Evolutionary conservation across 2,329 filamentous ascomycete genomes (phyloP).

Genomic region (Leptosphaerulina australis): DNA sequence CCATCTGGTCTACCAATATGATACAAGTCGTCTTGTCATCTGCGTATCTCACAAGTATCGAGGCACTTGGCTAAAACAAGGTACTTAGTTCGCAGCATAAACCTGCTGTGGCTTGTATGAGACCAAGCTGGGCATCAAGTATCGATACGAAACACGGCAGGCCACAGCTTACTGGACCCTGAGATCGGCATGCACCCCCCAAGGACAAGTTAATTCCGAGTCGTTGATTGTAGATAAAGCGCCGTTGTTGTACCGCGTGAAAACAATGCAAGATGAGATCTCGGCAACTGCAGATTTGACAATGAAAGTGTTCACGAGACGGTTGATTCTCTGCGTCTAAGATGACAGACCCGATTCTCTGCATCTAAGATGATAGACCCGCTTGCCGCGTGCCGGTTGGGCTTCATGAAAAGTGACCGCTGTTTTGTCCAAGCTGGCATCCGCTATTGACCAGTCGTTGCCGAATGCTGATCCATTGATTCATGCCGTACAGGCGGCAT

Average conservation of each 20-base stretch:
- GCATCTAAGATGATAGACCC: not conserved
- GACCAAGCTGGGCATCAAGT: conserved; percentile 14
- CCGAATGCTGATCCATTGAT: conserved; percentile 8
- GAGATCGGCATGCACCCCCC: conserved; percentile 1
- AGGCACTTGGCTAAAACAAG: conserved; percentile 4
- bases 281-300: not conserved
- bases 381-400: conserved; percentile 14
- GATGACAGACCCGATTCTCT: not conserved
- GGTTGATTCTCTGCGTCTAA: conserved; percentile 1
- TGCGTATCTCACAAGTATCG: conserved; percentile 1
- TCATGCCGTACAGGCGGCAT: conserved; percentile 4
- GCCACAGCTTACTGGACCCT: conserved; percentile 10
- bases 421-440: conserved; percentile 5
- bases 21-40: conserved; percentile 1
- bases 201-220: not conserved
- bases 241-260: not conserved
- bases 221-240: not conserved
- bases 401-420: conserved; percentile 13
- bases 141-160: conserved; percentile 7
- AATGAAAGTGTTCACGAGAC: conserved; percentile 2
- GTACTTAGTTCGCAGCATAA: conserved; percentile 2
- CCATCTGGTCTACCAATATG: not conserved
- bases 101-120: conserved; percentile 16
- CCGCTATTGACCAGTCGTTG: conserved; percentile 2
- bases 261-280: not conserved